Conservation (phyloP, 768 basidiomycete genomes). For the Phanerochaete sordida region DNA sequence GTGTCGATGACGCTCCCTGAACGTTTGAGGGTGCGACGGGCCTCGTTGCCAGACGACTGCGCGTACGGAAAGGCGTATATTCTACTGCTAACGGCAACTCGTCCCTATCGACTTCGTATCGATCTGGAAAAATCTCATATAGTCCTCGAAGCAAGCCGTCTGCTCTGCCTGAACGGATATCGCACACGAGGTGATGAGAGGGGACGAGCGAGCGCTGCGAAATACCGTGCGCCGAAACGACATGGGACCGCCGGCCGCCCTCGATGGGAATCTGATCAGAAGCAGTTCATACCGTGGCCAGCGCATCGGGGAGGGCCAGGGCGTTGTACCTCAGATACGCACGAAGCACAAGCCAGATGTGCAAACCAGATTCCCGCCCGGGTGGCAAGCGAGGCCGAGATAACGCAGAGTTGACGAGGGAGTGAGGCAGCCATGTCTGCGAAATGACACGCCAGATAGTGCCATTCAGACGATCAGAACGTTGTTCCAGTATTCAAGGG, state of each 20-base stretch:
- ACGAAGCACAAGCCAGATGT: neutral
- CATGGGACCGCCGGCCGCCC: constrained; percentile 2
- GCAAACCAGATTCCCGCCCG: neutral
- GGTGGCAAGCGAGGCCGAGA: constrained; percentile 3
- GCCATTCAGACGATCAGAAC: constrained; percentile 5
- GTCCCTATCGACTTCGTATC: constrained; percentile 6
- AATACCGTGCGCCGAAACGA: constrained; percentile 4
- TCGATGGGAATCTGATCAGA: constrained; percentile 24
- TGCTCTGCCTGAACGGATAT: constrained; percentile 7
- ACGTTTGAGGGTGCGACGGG: constrained; percentile 6
- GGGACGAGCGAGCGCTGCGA: neutral
- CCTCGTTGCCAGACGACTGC: constrained; percentile 3
- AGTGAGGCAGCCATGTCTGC: neutral
- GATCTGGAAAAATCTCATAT: constrained; percentile 10
- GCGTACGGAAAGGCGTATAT: constrained; percentile 1
- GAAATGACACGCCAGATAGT: neutral
- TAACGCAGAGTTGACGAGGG: constrained; percentile 3
- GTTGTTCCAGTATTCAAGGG: neutral
- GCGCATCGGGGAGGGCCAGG: constrained; percentile 12
- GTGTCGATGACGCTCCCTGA: neutral
- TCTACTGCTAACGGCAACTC: constrained; percentile 1
- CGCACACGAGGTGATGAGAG: constrained; percentile 23
- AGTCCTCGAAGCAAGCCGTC: neutral
- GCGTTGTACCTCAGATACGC: neutral
- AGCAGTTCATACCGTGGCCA: constrained; percentile 18